Conservation (phyloP, 768 basidiomycete genomes). For the Termitomyces sp. region DNA sequence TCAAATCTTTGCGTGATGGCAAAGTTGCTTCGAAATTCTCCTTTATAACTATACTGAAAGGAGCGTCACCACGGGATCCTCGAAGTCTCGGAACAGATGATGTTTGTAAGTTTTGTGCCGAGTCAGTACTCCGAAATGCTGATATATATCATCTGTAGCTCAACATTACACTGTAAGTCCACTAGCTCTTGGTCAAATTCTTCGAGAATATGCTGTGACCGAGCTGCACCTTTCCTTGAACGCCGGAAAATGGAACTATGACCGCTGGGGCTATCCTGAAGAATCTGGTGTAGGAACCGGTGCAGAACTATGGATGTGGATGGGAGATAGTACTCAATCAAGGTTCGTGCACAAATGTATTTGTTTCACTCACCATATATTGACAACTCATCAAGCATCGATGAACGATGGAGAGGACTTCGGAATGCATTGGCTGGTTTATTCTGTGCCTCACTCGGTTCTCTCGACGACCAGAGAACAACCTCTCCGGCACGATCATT, state of each 20-base stretch:
- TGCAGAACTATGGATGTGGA: conserved; percentile 90
- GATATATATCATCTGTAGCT: conserved; percentile 29
- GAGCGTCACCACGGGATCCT: conserved; percentile 52
- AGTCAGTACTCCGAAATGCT: neutral
- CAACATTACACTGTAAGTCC: conserved; percentile 90
- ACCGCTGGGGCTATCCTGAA: conserved; percentile 76
- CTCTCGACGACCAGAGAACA: conserved; percentile 69
- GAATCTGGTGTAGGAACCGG: conserved; percentile 76
- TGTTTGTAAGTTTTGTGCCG: conserved; percentile 27
- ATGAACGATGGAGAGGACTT: conserved; percentile 77
- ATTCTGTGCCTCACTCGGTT: conserved; percentile 89
- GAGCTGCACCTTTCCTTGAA: conserved; percentile 89
- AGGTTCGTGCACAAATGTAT: conserved; percentile 31
- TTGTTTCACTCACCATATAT: neutral
- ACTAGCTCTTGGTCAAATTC: conserved; percentile 78
- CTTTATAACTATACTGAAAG: conserved; percentile 61
- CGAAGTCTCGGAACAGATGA: conserved; percentile 42
- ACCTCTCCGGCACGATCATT: conserved; percentile 60
- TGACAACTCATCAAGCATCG: conserved; percentile 39
- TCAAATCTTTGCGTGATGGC: conserved; percentile 68
- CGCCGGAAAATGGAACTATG: conserved; percentile 89
- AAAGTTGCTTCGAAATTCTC: conserved; percentile 76
- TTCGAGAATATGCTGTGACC: conserved; percentile 79
- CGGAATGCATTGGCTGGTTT: conserved; percentile 88
- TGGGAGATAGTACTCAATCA: conserved; percentile 55